phyloP scores from a whole-genome alignment of 2,329 filamentous ascomycete species.

The Chrysoporthe cubensis region DNA sequence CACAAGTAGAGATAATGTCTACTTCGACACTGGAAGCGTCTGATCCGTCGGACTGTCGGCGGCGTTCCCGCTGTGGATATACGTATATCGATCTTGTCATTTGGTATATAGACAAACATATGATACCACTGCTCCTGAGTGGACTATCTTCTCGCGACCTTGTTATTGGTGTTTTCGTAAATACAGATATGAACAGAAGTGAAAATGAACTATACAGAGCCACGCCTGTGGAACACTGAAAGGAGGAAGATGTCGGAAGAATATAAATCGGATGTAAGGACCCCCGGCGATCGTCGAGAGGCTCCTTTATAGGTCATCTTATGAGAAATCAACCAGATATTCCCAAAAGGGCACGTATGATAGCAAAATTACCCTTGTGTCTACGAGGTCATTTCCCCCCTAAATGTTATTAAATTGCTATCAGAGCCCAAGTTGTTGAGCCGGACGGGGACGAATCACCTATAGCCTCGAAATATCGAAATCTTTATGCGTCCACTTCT shows the following conservation, averaged over 20 bases:
- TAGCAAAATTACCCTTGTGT: not conserved
- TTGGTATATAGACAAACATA: not conserved
- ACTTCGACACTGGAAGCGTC: not conserved
- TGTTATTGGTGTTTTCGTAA: not conserved
- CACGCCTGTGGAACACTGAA: too few relatives aligned
- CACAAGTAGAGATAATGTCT: not conserved
- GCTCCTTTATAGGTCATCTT: too few relatives aligned
- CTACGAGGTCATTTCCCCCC: not conserved
- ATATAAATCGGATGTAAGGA: too few relatives aligned
- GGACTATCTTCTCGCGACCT: not conserved
- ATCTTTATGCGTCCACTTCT: slow-evolving; percentile 99
- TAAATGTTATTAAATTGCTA: not conserved
- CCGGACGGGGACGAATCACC: not conserved
- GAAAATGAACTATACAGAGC: too few relatives aligned
- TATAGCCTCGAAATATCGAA: slow-evolving; percentile 59
- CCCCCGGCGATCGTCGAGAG: too few relatives aligned
- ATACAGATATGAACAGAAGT: too few relatives aligned
- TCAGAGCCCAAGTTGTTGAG: not conserved
- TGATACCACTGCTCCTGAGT: not conserved
- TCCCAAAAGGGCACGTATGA: too few relatives aligned
- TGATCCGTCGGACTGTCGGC: not conserved
- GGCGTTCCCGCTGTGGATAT: not conserved
- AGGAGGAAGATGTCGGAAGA: too few relatives aligned
- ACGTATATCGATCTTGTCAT: not conserved
- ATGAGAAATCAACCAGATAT: too few relatives aligned